Evolutionary conservation across 164 flowering plant species (phyloP), one percentile per base, ranked within the genome.

Genomic region (Piper betle): DNA sequence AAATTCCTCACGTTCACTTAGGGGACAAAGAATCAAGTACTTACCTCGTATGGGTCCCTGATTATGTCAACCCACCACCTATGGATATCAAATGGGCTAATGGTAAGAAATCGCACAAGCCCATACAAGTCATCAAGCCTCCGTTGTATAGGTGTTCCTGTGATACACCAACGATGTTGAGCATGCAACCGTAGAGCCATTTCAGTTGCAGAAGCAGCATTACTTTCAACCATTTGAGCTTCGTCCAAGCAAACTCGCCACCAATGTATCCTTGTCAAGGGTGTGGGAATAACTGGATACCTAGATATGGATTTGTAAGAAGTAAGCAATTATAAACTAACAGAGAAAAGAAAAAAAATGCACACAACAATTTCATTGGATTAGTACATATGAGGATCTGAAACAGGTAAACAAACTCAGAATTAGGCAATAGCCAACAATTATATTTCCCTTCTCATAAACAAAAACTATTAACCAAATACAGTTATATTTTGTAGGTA

Each of bases 181-280:
- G 91, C 77, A 75, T 77, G 80, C 38, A 93, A 74, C 38, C 96
- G 84, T 64, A 85, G 13, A 57, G 98, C 98, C 97, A 93, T 87
- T 73, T 93, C 98, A 64, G 97, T 78, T 64, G 97, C 98, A 61
- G 88, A 84, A 65, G 90, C 82, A 56, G 76, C 71, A 78, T 79
- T 86, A 66, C 90, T 84, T 78, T 93, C 98, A 62, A 93, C 98
- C 98, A 93, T 93, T 76, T 93, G 98, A 68, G 96, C 98, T 79
- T 93, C 98, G 72, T 93, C 98, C 75, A 93, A 75, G 73, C 98
- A 93, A 71, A 93, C 66, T 65, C 98, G 83, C 98, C 97, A 93
- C 97, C 97, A 93, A 52, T 68, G 75, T 76, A 93, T 67, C 75
- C 90, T 81, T 56, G 98, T 93, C 11, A 93, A 85, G 16, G 71